Evolutionary conservation across 179 eudicot species (phyloP).

Genomic region (Silene vulgaris): DNA sequence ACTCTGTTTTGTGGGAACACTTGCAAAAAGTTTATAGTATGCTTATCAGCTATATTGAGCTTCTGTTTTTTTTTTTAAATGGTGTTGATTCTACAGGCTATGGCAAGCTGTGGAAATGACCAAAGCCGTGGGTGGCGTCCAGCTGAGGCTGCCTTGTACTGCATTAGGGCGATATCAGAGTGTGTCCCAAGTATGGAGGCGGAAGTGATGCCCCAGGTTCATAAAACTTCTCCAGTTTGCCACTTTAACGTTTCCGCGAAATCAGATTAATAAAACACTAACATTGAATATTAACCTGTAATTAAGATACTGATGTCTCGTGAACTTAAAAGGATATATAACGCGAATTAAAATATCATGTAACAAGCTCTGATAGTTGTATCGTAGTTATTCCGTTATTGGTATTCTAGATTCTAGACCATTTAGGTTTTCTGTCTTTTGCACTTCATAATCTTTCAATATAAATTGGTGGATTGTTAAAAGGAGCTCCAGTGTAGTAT

Average conservation of each 20-base stretch:
- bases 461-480: not conserved
- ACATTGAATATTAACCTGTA: not conserved
- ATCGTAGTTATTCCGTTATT: not conserved
- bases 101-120: constrained; percentile 49
- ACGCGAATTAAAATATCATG: not conserved
- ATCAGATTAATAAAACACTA: not conserved
- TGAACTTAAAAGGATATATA: not conserved
- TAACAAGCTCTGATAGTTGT: constrained; percentile 7
- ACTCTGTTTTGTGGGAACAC: constrained; percentile 3
- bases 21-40: not conserved
- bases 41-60: not conserved
- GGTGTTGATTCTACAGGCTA: constrained; percentile 46
- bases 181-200: constrained; percentile 64
- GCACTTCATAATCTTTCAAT: constrained; percentile 7
- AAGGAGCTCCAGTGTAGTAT: not conserved
- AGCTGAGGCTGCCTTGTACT: constrained; percentile 90
- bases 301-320: not conserved
- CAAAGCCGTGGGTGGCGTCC: constrained; percentile 65
- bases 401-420: not conserved
- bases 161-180: constrained; percentile 89
- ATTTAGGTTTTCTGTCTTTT: constrained; percentile 2
- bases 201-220: constrained; percentile 96
- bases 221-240: constrained; percentile 22
- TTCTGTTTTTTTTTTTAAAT: not conserved
- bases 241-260: not conserved